These are phyloP conservation scores for Pythium guiyangense DNA, from an alignment of 352 stramenopile genomes.

Conservation along the genomic window DNA sequence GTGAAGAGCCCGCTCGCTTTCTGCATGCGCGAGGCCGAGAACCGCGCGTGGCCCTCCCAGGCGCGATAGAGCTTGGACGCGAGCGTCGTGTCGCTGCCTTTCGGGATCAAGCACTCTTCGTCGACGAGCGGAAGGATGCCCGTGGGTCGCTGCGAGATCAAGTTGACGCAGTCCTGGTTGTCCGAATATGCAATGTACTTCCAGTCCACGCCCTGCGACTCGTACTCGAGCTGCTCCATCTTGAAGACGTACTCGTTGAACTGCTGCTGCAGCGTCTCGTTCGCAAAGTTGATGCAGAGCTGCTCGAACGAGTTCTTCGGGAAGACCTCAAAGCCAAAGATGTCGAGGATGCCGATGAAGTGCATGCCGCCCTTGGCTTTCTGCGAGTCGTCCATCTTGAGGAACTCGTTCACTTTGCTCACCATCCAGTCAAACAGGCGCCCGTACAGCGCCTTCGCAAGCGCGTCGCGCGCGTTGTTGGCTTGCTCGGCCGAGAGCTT, in stretches of 20 bases:
- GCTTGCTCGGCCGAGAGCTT: slow-evolving; percentile 79
- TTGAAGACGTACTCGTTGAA: slow-evolving; percentile 91
- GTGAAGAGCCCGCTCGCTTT: slow-evolving; percentile 67
- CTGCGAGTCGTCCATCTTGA: slow-evolving; percentile 76
- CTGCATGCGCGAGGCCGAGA: slow-evolving; percentile 74
- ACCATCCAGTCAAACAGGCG: slow-evolving; percentile 91
- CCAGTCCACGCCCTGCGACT: slow-evolving; percentile 77
- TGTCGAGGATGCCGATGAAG: slow-evolving; percentile 90
- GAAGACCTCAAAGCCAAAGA: slow-evolving; percentile 93
- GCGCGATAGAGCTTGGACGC: slow-evolving; percentile 79
- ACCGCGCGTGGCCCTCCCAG: slow-evolving; percentile 55
- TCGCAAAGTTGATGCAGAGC: slow-evolving; percentile 89
- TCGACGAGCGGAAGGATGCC: slow-evolving; percentile 84
- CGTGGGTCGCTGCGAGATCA: slow-evolving; percentile 86
- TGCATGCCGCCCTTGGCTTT: slow-evolving; percentile 49
- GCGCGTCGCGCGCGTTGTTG: slow-evolving; percentile 75
- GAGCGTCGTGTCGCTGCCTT: slow-evolving; percentile 77
- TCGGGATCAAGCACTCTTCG: slow-evolving; percentile 86
- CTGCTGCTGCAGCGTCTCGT: slow-evolving; percentile 86
- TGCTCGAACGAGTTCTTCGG: slow-evolving; percentile 89
- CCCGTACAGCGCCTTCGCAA: slow-evolving; percentile 86
- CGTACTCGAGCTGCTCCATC: slow-evolving; percentile 82
- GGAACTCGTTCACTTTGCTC: slow-evolving; percentile 77
- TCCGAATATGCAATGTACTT: slow-evolving; percentile 84
- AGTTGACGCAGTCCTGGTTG: slow-evolving; percentile 87